phyloP scores from a whole-genome alignment of 768 basidiomycete species.

The Lactarius sanguifluus region DNA sequence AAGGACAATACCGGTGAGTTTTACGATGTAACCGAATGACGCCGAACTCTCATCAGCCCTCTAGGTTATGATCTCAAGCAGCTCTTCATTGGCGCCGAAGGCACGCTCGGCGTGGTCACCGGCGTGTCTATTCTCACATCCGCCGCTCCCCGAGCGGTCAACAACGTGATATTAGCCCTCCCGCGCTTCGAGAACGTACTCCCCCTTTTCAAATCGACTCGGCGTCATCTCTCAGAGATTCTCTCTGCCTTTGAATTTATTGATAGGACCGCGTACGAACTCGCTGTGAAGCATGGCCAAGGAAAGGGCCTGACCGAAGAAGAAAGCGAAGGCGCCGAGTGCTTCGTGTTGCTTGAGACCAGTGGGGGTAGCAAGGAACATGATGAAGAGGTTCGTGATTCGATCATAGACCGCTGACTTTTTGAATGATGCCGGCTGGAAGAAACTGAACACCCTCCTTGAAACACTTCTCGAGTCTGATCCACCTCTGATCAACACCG shows the following conservation, averaged over 20 bases:
- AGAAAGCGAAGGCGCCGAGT: constrained; percentile 74
- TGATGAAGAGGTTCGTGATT: constrained; percentile 74
- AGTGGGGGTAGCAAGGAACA: constrained; percentile 91
- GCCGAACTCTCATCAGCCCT: constrained; percentile 34
- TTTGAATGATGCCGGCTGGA: constrained; percentile 19
- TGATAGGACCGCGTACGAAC: constrained; percentile 80
- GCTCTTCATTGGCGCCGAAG: constrained; percentile 96
- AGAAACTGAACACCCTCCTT: constrained; percentile 86
- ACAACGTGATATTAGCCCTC: constrained; percentile 89
- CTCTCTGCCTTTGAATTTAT: constrained; percentile 97
- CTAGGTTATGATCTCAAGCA: constrained; percentile 95
- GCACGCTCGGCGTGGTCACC: constrained; percentile 93
- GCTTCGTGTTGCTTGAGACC: constrained; percentile 93
- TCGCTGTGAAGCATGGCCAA: constrained; percentile 81
- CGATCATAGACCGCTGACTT: constrained; percentile 1
- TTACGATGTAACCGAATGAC: neutral
- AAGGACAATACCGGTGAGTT: constrained; percentile 94
- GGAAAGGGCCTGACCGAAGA: constrained; percentile 72
- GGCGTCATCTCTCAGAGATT: constrained; percentile 86
- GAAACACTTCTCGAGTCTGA: constrained; percentile 75
- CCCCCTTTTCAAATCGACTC: constrained; percentile 79
- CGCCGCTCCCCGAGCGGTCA: constrained; percentile 74
- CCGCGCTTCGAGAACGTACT: constrained; percentile 86
- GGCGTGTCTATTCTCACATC: constrained; percentile 94
- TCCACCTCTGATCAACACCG: constrained; percentile 77